Base-by-base conservation (phyloP, 2,329 filamentous ascomycete species). In the Didymella pinodella region DNA sequence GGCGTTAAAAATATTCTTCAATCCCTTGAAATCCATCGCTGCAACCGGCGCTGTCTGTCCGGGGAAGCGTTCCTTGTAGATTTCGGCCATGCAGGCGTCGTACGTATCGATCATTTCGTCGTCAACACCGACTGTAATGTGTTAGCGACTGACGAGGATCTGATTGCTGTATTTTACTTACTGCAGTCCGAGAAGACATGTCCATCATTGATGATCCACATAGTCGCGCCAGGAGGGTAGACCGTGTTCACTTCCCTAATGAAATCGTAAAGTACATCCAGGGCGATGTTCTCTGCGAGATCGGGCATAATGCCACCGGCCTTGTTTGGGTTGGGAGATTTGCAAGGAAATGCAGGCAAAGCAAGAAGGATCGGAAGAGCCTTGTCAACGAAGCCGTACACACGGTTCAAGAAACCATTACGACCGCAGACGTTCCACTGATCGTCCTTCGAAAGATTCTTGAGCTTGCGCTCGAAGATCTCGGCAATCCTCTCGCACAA, bases 301-400 rank as follows among this genome's bases (percentile, higher is more conserved):
- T 82, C 80, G 1, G 80, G 80, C 36, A 80, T 69, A 6, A 65
- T 68, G 2, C 79, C 85, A 10, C 87, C 74, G 0, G 86, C 84
- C 54, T 89, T 88, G 31, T 80, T 77, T 0, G 69, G 67, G 59
- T 88, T 88, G 16, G 85, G 82, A 0, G 85, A 87, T 66, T 88
- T 88, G 79, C 86, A 88, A 0, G 86, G 86, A 48, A 88, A 88
- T 0, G 85, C 85, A 0, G 86, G 86, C 1, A 88, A 75, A 22
- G 66, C 65, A 18, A 72, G 62, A 7, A 66, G 66, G n/a, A 75
- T 71, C 0, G 66, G 69, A 55, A 66, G 51, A 36, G 65, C 66
- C 43, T 65, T 65, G 38, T 66, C 66, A 16, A 74, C 70, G 46
- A 69, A 74, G 20, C 65, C 69, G 29, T 68, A 67, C 2, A 73